Conservation (phyloP, 345 rosid genomes). For the Eucalyptus dawsonii region DNA sequence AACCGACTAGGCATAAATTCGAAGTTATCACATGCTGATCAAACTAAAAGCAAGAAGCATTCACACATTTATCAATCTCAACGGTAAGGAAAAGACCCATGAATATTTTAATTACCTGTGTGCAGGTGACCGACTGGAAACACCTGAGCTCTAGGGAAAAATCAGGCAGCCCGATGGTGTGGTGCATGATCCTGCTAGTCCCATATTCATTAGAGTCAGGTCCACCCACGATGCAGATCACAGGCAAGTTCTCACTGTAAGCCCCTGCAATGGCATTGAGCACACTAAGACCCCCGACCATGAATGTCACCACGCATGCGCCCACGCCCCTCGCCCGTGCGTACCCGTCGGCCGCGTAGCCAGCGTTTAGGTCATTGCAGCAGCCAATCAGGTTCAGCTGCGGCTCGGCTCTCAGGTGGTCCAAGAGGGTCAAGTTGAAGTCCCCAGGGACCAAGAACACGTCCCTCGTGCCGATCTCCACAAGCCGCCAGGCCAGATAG, state of each 20-base stretch:
- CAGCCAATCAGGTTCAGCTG: slow-evolving; percentile 46
- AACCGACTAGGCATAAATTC: not conserved
- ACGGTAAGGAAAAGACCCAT: not conserved
- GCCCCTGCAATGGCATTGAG: slow-evolving; percentile 67
- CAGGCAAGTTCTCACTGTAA: slow-evolving; percentile 59
- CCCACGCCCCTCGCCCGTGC: slow-evolving; percentile 58
- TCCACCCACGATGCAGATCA: slow-evolving; percentile 57
- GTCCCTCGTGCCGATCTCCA: slow-evolving; percentile 48
- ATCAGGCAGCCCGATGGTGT: slow-evolving; percentile 64
- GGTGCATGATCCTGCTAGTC: slow-evolving; percentile 54
- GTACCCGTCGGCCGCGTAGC: slow-evolving; percentile 72
- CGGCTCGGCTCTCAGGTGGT: slow-evolving; percentile 47
- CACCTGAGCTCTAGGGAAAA: slow-evolving; percentile 54
- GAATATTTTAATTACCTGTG: slow-evolving; percentile 18
- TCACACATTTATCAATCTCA: not conserved
- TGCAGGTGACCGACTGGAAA: slow-evolving; percentile 47
- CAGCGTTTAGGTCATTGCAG: slow-evolving; percentile 74
- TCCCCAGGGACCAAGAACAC: slow-evolving; percentile 70
- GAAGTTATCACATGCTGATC: not conserved
- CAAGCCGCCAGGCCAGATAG: slow-evolving; percentile 53
- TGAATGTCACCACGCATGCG: slow-evolving; percentile 63
- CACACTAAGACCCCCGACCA: slow-evolving; percentile 69
- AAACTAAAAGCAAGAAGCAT: not conserved
- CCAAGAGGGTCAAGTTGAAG: slow-evolving; percentile 55
- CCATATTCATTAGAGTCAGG: slow-evolving; percentile 61